A percentile compares a stretch with the other conserved stretches of the same genome.
These are phyloP conservation scores for Russula emetica DNA, from an alignment of 768 basidiomycete species.

Conservation along the genomic window DNA sequence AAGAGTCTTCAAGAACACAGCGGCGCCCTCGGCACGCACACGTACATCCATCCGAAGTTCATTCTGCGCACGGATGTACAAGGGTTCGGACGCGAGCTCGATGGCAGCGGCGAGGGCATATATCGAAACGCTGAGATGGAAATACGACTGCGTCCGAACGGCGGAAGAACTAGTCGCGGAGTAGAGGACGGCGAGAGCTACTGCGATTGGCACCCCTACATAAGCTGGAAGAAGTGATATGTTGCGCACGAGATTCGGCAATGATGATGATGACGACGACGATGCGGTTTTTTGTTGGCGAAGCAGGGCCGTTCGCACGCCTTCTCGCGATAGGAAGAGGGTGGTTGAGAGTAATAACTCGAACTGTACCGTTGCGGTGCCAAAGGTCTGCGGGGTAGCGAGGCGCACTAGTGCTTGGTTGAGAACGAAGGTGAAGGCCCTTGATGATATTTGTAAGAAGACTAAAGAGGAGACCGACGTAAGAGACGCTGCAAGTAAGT, in stretches of 20 bases:
- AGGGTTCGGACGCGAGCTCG: constrained; percentile 79
- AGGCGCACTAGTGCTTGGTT: constrained; percentile 86
- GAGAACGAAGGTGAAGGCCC: constrained; percentile 79
- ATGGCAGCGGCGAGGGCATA: constrained; percentile 72
- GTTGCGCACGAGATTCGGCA: constrained; percentile 38
- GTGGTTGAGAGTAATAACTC: constrained; percentile 88
- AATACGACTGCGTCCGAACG: constrained; percentile 59
- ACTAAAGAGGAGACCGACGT: constrained; percentile 63
- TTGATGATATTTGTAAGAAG: constrained; percentile 78
- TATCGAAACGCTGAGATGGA: constrained; percentile 54
- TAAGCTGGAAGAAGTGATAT: constrained; percentile 61
- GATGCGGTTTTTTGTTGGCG: constrained; percentile 40
- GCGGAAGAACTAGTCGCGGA: constrained; percentile 46
- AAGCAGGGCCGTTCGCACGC: constrained; percentile 79
- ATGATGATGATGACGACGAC: neutral
- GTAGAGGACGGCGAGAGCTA: constrained; percentile 52
- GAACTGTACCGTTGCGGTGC: constrained; percentile 91
- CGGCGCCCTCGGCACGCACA: constrained; percentile 82
- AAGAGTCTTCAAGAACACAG: constrained; percentile 68
- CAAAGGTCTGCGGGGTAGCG: constrained; percentile 78
- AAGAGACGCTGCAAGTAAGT: constrained; percentile 39
- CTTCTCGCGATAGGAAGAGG: constrained; percentile 90
- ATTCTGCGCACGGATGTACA: constrained; percentile 48
- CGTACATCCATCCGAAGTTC: constrained; percentile 65
- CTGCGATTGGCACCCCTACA: constrained; percentile 63